A percentile compares a stretch with the other conserved stretches of the same genome.
Conservation (phyloP, 352 stramenopile genomes). For the Phytophthora hibernalis region DNA sequence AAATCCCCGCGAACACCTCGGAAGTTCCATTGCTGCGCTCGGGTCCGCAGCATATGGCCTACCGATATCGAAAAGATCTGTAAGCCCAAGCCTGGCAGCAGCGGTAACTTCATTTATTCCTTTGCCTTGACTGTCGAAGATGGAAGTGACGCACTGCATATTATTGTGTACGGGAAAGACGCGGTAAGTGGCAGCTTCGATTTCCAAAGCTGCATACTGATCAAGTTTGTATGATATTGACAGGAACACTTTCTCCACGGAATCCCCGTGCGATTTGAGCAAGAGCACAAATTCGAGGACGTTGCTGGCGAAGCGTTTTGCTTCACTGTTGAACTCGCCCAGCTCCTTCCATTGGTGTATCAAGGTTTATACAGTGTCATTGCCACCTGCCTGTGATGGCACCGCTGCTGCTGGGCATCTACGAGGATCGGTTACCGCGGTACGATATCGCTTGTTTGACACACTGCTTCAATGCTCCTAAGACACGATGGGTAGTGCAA, state of each 20-base stretch:
- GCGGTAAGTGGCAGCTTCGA: slow-evolving; percentile 48
- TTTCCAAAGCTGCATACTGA: neutral
- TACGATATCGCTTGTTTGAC: slow-evolving; percentile 79
- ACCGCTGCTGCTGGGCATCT: slow-evolving; percentile 1
- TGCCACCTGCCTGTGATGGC: slow-evolving; percentile 5
- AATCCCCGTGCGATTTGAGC: slow-evolving; percentile 70
- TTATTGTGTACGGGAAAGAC: slow-evolving; percentile 76
- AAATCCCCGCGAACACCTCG: slow-evolving; percentile 43
- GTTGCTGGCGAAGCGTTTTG: slow-evolving; percentile 60
- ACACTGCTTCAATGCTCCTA: slow-evolving; percentile 56
- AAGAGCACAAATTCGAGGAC: slow-evolving; percentile 56
- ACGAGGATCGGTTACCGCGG: slow-evolving; percentile 19
- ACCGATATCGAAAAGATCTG: slow-evolving; percentile 54
- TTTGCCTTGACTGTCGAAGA: slow-evolving; percentile 73
- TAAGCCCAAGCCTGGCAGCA: slow-evolving; percentile 42
- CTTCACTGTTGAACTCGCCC: slow-evolving; percentile 34
- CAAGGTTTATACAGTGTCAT: slow-evolving; percentile 65
- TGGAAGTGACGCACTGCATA: slow-evolving; percentile 51
- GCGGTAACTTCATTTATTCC: slow-evolving; percentile 63
- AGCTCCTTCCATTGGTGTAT: slow-evolving; percentile 65
- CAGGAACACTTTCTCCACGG: slow-evolving; percentile 78
- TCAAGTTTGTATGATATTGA: neutral
- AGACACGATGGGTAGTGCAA: neutral
- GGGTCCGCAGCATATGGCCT: slow-evolving; percentile 56
- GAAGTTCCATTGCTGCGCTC: slow-evolving; percentile 74